Evolutionary conservation across 306 rosid species (phyloP), one percentile per base, ranked within the genome.

Genomic region (Medicago truncatula): DNA sequence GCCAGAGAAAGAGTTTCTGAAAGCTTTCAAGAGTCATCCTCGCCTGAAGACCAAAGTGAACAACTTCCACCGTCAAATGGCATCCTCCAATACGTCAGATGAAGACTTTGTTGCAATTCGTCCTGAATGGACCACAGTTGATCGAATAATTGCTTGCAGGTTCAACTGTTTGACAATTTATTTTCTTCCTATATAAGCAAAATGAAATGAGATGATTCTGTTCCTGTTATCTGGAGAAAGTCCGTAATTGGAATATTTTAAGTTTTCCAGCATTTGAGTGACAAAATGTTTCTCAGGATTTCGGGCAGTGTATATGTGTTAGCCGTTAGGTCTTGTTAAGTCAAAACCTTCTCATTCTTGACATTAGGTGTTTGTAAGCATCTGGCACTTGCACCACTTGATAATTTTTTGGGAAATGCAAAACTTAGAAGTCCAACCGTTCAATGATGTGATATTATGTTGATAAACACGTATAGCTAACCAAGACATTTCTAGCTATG

Each of bases 121-220:
- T 78, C 96, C 98, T 4, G 99, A 96, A 76, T 96, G 99, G 99
- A 96, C 99, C 59, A 90, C 96, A 28, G 98, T 96, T 46, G 99
- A 96, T 75, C 91, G 99, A 64, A 78, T 96, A 75, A 76, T 96
- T 85, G 91, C 97, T 78, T 88, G 94, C 99, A 96, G 99, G 99
- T 95, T 81, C 60, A 65, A 70, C 72, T 17, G 44, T 58, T 28
- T 75, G n/a, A 18, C 64, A 47, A 38, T 74, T 78, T 73, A 31
- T 82, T 71, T 73, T n/a, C 62, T 78, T 81, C 18, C 62, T 76
- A 25, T 40, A 25, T 81, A 39, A 46, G 38, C 56, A 72, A 67
- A 43, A 31, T 52, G 52, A 73, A 31, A 61, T 21, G 52, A 53
- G 61, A 77, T 56, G 39, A 21, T 25, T 59, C 41, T 70, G 36